Evolutionary conservation across 306 rosid genomes (phyloP), one percentile per base, ranked within the genome.

Genomic region (Casuarina glauca): DNA sequence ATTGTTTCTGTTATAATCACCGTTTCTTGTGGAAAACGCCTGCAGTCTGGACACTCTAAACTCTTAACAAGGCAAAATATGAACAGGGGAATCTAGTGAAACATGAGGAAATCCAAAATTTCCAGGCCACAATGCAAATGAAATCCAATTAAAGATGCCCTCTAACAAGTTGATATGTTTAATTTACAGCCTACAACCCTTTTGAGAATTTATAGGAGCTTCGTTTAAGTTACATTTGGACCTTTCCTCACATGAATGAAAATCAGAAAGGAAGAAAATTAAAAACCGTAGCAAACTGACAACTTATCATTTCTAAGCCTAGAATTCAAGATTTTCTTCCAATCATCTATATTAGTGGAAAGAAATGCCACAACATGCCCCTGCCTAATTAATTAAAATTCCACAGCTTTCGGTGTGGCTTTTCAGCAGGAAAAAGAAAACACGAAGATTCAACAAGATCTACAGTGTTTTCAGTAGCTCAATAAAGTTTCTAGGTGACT

Each of bases 391-490:
- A 35, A 35, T 4, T 62, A 62, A 32, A 62, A 62, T 35, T 62
- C 42, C 44, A 36, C 69, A 4, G 44, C 12, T 62, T 62, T 36
- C 35, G 36, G 6, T 36, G 44, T 36, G 11, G 9, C 55, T 36
- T 62, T 62, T 62, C 69, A 36, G 69, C 69, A 62, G 9, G 36
- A 62, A 62, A 8, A 36, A 32, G 64, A 19, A 62, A 62, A 62
- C 8, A 36, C 13, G 64, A 19, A 26, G 64, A 58, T 58, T 58
- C 44, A 62, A 36, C 43, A 36, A 35, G 19, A 13, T 62, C 43
- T 43, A 11, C 19, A 6, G 68, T 62, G 36, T 12, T 62, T 62
- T 62, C 16, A 62, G 43, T 35, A 62, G 69, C 69, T 38, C 17
- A 42, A 8, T 62, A 12, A 35, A 62, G 9, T 1, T 11, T 62